These are phyloP conservation scores for Pseudogymnoascus sp. DNA, from an alignment of 2,329 filamentous ascomycete genomes.

Conservation along the genomic window DNA sequence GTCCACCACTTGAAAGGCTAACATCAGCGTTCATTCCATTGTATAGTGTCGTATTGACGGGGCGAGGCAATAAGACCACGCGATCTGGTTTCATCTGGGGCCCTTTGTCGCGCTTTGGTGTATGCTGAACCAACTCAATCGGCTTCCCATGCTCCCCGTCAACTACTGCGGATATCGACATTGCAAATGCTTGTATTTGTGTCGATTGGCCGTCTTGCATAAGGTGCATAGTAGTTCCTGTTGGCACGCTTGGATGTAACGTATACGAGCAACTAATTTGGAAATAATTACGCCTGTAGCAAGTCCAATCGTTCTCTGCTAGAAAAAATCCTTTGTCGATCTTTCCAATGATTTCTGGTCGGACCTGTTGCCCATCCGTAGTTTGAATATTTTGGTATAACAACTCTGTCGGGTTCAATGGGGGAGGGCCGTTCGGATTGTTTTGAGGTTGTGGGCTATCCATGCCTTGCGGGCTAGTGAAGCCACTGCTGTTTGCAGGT, in stretches of 20 bases:
- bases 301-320: slow-evolving; percentile 62
- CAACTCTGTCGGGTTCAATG: slow-evolving; percentile 32
- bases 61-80: slow-evolving; percentile 31
- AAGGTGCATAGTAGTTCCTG: slow-evolving; percentile 38
- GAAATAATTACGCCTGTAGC: slow-evolving; percentile 68
- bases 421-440: slow-evolving; percentile 25
- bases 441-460: slow-evolving; percentile 19
- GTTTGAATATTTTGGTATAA: slow-evolving; percentile 41
- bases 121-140: slow-evolving; percentile 69
- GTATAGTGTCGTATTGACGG: slow-evolving; percentile 12
- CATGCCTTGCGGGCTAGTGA: slow-evolving; percentile 29
- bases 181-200: slow-evolving; percentile 53
- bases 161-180: slow-evolving; percentile 61
- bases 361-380: slow-evolving; percentile 43
- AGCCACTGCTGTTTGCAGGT: slow-evolving; percentile 28
- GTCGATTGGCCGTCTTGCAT: slow-evolving; percentile 21
- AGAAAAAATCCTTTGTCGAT: slow-evolving; percentile 67
- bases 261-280: slow-evolving; percentile 58
- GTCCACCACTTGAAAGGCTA: neutral
- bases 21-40: neutral
- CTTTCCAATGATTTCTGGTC: slow-evolving; percentile 57
- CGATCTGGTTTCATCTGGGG: slow-evolving; percentile 55
- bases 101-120: slow-evolving; percentile 65
- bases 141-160: slow-evolving; percentile 55
- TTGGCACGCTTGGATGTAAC: slow-evolving; percentile 40